Evolutionary conservation across 805 yeast species (phyloP), one percentile per base, ranked within the genome.

Genomic region (Soucietia sequanensis): DNA sequence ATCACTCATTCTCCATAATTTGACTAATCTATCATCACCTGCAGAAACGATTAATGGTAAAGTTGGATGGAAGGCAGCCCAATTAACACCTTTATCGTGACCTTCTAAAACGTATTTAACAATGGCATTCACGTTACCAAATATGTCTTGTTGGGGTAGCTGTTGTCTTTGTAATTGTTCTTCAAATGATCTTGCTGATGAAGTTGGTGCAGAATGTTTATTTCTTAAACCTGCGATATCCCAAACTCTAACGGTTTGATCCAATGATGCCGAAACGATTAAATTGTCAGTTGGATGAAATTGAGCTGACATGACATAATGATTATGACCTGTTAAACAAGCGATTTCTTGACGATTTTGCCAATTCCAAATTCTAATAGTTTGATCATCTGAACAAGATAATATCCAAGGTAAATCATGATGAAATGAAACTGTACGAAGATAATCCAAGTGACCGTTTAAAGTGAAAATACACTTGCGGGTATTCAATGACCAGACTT

Each of bases 351-450:
- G 91, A 50, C 99, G 81, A 60, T 90, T 90, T 70, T 95, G 99
- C 99, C 99, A 93, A 68, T 93, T 95, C 99, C 99, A 93, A 47
- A 93, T 91, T 60, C 99, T 78, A 46, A 95, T 89, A 21, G 99
- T 93, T 67, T 93, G 99, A 70, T 93, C 99, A 64, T 93, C 99
- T 29, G 96, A 87, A 42, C 93, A 81, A 17, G 96, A 84, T 41
- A 93, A 79, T 56, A 93, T 85, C 99, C 99, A 93, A 6, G 99
- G 99, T 58, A 93, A 72, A 59, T 89, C 96, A 51, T 80, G 84
- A 68, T 93, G 99, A 78, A 93, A 93, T 46, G 80, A 85, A 15
- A 88, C 97, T 12, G 95, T 85, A 59, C 99, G 79, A 39, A 93
- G 85, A 61, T 90, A 93, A 67, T 93, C 99, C 65, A 91, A 74